These are phyloP conservation scores for Macroventuria anomochaeta DNA, from an alignment of 2,329 filamentous ascomycete species.

Conservation along the genomic window DNA sequence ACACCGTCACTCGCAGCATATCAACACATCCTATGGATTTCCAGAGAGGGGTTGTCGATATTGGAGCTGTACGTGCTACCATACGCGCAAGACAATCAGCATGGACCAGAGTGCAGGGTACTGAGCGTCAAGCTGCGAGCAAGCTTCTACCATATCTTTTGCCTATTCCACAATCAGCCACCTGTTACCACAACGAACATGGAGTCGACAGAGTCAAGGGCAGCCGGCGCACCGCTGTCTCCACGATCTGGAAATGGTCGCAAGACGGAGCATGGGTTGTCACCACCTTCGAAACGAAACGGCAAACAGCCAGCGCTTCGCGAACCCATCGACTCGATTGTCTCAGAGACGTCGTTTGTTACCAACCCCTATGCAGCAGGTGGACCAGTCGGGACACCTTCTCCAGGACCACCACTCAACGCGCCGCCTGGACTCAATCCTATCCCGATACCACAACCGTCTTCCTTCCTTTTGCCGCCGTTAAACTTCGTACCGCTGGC, in stretches of 20 bases:
- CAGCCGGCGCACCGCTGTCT: constrained; percentile 32
- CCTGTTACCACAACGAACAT: constrained; percentile 60
- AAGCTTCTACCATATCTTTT: constrained; percentile 96
- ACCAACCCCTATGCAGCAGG: constrained; percentile 56
- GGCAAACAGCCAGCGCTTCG: constrained; percentile 52
- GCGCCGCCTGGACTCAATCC: constrained; percentile 55
- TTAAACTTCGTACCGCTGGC: constrained; percentile 85
- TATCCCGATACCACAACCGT: constrained; percentile 52
- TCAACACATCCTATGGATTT: constrained; percentile 93
- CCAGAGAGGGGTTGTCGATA: constrained; percentile 86
- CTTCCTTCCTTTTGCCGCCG: constrained; percentile 80
- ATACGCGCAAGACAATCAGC: constrained; percentile 69
- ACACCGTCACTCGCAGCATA: constrained; percentile 84
- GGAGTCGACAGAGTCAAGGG: constrained; percentile 39
- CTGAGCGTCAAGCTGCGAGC: constrained; percentile 90
- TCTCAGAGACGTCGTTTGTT: constrained; percentile 58
- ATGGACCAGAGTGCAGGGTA: constrained; percentile 82
- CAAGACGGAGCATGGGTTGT: constrained; percentile 33
- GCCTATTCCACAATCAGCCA: constrained; percentile 92
- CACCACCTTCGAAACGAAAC: constrained; percentile 42
- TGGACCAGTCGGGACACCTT: constrained; percentile 51
- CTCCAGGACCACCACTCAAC: constrained; percentile 50
- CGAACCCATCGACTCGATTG: constrained; percentile 57
- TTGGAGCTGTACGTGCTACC: constrained; percentile 86
- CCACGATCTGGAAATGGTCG: constrained; percentile 35